Evolutionary conservation across 2,329 filamentous ascomycete genomes (phyloP).

Genomic region (Chaetothyriales sp.): DNA sequence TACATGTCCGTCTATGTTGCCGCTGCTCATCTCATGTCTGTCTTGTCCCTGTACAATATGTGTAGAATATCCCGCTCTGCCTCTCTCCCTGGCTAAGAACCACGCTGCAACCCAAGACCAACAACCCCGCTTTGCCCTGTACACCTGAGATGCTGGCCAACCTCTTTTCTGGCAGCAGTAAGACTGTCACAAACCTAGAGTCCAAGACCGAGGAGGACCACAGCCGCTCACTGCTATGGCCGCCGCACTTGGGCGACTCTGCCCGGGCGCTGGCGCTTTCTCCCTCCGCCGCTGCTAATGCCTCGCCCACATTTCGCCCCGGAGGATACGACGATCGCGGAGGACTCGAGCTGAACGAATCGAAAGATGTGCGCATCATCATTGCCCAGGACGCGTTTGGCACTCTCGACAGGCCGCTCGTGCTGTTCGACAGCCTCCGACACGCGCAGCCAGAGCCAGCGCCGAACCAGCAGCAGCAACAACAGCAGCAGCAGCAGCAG

Average conservation of each 20-base stretch:
- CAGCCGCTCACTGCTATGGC: conserved; percentile 33
- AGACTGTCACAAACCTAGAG: conserved; percentile 17
- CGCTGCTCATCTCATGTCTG: neutral
- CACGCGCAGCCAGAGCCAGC: conserved; percentile 1
- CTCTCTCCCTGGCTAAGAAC: neutral
- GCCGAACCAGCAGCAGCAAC: no score
- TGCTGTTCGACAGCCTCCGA: conserved; percentile 30
- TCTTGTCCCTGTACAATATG: neutral
- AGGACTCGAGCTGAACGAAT: conserved; percentile 30
- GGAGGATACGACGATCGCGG: conserved; percentile 33
- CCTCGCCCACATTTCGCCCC: conserved; percentile 27
- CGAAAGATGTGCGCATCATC: conserved; percentile 32
- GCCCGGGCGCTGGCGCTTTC: conserved; percentile 27
- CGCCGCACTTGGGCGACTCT: conserved; percentile 28
- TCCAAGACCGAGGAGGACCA: conserved; percentile 36
- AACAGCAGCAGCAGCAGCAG: neutral
- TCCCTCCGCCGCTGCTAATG: conserved; percentile 22
- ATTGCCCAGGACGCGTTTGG: conserved; percentile 35
- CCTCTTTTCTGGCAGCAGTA: neutral
- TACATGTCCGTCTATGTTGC: neutral
- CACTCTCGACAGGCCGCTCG: conserved; percentile 31
- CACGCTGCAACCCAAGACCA: neutral
- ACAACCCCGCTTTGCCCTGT: neutral
- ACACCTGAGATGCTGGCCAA: neutral
- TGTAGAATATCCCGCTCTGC: neutral